Evolutionary conservation across 2,329 filamentous ascomycete species (phyloP), one percentile per base, ranked within the genome.

Genomic region (Ascochyta viciae-villosae): DNA sequence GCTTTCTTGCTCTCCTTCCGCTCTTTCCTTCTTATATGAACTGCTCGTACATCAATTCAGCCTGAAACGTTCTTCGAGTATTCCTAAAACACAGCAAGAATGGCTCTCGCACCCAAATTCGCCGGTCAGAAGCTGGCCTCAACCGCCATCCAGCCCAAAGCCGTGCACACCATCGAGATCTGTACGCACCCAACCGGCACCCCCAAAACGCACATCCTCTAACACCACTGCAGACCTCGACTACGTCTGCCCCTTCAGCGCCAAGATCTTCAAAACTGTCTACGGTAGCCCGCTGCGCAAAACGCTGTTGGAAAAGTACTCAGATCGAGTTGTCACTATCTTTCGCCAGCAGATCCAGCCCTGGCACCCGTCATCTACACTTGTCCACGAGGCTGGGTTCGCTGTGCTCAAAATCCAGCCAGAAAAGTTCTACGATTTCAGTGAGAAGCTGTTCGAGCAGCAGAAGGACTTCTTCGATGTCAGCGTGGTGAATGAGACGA

Each of bases 261-360:
- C 83, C 56, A 89, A 89, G 69, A 78, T 92, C 68, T 97, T 95
- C 85, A 85, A 87, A 61, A 94, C 90, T 2, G 78, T 97, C 66
- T 88, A 89, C 77, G 80, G 76, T 23, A 57, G 65, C 54, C 77
- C 81, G 27, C 85, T 96, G 55, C 80, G 85, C 57, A 88, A 90
- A 1, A 74, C 85, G 43, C 82, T 96, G 65, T 73, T 86, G 43
- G 81, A 93, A 63, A 81, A 83, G 58, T 87, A 89, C 61, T 66
- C 78, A 23, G 82, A 80, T 57, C 83, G 82, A 58, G 79, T 96
- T 3, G 83, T 90, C 66, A 82, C 96, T 65, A 85, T 98, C 70
- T 91, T 97, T 82, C 89, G 93, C 45, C 93, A 94, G 74, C 92
- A 96, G 74, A 86, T 97, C 69, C 92, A 96, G 80, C 92, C 92